Percentiles rank a stretch among this genome's conserved stretches.
These are phyloP conservation scores for Omphalea diandra DNA, from an alignment of 441 rosid species.

Conservation along the genomic window DNA sequence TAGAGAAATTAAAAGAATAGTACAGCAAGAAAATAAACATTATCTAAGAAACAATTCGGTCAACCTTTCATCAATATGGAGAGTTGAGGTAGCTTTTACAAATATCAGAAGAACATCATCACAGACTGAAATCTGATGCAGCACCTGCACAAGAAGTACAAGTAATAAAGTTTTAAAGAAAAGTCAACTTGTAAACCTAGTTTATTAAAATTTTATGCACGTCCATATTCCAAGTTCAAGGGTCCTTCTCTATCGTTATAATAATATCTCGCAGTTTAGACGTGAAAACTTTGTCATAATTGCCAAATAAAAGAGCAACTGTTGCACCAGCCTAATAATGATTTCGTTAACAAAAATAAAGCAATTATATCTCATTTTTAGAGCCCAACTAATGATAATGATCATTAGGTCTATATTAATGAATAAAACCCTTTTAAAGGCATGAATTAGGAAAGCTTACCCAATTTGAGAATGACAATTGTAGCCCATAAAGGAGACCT, in stretches of 20 bases:
- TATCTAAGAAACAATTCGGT: neutral
- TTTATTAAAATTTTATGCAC: constrained; percentile 1
- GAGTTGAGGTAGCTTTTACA: neutral
- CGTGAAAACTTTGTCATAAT: constrained; percentile 21
- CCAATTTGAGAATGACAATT: constrained; percentile 51
- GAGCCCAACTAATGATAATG: constrained; percentile 42
- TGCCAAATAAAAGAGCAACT: constrained; percentile 18
- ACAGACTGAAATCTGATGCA: neutral
- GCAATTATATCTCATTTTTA: constrained; percentile 42
- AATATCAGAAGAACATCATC: neutral
- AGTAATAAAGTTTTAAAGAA: neutral
- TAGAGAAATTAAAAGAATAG: neutral
- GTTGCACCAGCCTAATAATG: constrained; percentile 27
- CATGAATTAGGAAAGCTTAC: constrained; percentile 44
- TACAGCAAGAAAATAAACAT: neutral
- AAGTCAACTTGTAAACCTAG: neutral
- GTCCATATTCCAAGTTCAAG: constrained; percentile 3
- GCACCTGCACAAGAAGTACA: neutral
- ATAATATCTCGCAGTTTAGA: constrained; percentile 9
- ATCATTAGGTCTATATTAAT: constrained; percentile 38
- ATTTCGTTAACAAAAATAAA: constrained; percentile 18
- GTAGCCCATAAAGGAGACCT: constrained; percentile 77
- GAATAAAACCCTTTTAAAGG: constrained; percentile 32
- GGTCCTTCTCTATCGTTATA: neutral
- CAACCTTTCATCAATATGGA: neutral